Evolutionary conservation across 352 stramenopile species (phyloP).

Genomic region (Pythium myriotylum): DNA sequence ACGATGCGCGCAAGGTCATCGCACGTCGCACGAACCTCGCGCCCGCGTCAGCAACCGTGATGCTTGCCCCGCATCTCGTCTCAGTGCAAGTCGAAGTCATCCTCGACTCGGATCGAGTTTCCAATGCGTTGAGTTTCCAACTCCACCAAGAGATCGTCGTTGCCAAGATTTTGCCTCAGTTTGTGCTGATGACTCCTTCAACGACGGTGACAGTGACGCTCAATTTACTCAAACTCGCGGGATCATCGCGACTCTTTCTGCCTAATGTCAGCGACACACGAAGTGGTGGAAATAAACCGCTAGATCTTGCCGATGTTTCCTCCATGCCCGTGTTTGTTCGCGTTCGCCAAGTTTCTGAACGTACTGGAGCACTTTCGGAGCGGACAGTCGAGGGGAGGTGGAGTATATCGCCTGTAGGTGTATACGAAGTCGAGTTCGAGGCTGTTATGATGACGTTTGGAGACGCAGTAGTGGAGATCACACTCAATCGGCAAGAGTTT

Average conservation of each 20-base stretch:
- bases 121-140: conserved; percentile 49
- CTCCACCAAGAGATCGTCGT: conserved; percentile 59
- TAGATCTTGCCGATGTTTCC: conserved; percentile 44
- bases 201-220: conserved; percentile 44
- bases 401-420: conserved; percentile 52
- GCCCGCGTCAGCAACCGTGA: conserved; percentile 42
- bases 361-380: conserved; percentile 52
- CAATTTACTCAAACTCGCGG: conserved; percentile 60
- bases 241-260: conserved; percentile 14
- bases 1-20: conserved; percentile 39
- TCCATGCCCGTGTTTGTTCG: conserved; percentile 57
- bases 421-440: conserved; percentile 68
- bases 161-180: conserved; percentile 52
- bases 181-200: conserved; percentile 57
- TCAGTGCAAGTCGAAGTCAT: conserved; percentile 59
- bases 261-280: conserved; percentile 3
- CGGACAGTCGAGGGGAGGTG: conserved; percentile 53
- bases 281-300: neutral
- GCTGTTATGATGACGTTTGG: conserved; percentile 60
- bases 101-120: conserved; percentile 54
- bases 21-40: conserved; percentile 42
- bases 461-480: conserved; percentile 46
- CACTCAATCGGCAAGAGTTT: conserved; percentile 54
- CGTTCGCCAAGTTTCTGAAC: conserved; percentile 51
- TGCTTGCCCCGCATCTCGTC: conserved; percentile 52